These are phyloP conservation scores for Globisporangium spinosum DNA, from an alignment of 352 stramenopile species.

Conservation along the genomic window DNA sequence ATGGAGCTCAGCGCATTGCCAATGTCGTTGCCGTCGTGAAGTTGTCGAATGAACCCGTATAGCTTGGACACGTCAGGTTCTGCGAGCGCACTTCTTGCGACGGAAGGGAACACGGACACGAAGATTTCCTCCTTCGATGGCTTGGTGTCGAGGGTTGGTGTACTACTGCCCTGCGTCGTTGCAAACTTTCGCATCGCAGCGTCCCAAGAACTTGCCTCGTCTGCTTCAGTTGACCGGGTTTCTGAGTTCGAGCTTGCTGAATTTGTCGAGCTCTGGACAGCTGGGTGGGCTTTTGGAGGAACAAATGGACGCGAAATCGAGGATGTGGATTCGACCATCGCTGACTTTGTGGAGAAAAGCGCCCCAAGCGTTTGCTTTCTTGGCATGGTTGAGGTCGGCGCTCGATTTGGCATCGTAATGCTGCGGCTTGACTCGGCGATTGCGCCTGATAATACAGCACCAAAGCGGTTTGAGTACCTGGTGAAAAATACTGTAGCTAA, in stretches of 20 bases:
- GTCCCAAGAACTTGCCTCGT: conserved; percentile 29
- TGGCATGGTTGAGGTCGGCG: conserved; percentile 4
- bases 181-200: conserved; percentile 33
- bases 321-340: conserved; percentile 62
- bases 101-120: conserved; percentile 38
- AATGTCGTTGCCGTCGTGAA: conserved; percentile 40
- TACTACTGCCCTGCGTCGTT: not conserved
- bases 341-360: conserved; percentile 48
- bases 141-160: not conserved
- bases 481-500: not conserved
- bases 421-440: not conserved
- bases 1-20: conserved; percentile 41
- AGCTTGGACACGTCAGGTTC: conserved; percentile 44
- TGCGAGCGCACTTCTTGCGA: conserved; percentile 53
- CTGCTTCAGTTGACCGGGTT: not conserved
- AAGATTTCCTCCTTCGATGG: conserved; percentile 21
- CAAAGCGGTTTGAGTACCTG: not conserved
- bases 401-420: not conserved
- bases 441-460: not conserved
- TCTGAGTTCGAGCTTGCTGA: not conserved
- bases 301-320: conserved; percentile 68
- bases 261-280: not conserved
- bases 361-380: conserved; percentile 49
- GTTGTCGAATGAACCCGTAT: conserved; percentile 56
- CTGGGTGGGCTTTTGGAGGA: conserved; percentile 23